Evolutionary conservation across 2,329 filamentous ascomycete species (phyloP), one percentile per base, ranked within the genome.

Genomic region (Fonsecaea monophora): DNA sequence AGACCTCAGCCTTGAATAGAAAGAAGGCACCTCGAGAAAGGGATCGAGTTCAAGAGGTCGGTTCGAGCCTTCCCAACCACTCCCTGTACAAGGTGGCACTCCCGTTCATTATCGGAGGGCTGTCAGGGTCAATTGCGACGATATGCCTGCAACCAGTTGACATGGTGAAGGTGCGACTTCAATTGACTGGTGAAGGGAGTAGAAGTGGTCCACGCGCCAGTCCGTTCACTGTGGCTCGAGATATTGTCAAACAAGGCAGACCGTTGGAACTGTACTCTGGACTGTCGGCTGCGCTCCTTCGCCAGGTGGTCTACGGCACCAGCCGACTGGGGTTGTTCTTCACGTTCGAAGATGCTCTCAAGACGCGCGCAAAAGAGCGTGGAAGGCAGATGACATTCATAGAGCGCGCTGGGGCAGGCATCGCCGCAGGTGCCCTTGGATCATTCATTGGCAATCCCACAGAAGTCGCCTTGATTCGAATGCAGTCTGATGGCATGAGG

Each of bases 151-250:
- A 98, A 75, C 94, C 94, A 55, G 90, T 97, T 75, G 95, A 99
- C 82, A 98, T 99, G 95, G 87, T 99, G 81, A 98, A 99, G 80
- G 95, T 99, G 65, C 92, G 95, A 70, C 89, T 99, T 73, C 95
- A 99, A 80, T 88, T 99, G 38, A 93, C 13, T n/a, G 38, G 38
- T 6, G 12, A 12, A n/a, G 12, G 12, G 5, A n/a, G 38, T 15
- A 42, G 38, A 15, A 42, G 12, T n/a, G 15, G 38, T 2, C 12
- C 38, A 1, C 10, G 38, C 5, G 12, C 13, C 38, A 42, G 38
- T 15, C 12, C 38, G 5, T 42, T 42, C 38, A 15, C 38, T 2
- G 38, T 42, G 12, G 38, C 38, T n/a, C 12, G 15, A n/a, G 15
- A 42, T 12, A 42, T 42, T 42, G 38, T 42, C 12, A 15, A 12